phyloP scores from a whole-genome alignment of 176 grass and related monocot species.

The bread wheat (Triticum aestivum) region DNA sequence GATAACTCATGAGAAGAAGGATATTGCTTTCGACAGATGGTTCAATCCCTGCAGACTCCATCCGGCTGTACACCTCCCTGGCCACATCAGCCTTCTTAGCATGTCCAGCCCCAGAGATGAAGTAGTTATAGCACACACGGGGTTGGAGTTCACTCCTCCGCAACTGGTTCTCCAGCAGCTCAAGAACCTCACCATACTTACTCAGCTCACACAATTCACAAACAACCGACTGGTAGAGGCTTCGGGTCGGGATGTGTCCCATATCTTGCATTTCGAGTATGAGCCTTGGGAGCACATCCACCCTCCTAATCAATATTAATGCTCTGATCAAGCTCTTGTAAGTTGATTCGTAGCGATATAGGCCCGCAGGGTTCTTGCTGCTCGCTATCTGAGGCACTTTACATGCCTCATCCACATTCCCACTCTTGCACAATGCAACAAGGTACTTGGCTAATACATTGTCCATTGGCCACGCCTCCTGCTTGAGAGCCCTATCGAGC shows the following conservation, averaged over 20 bases:
- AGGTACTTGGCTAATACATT: constrained; percentile 69
- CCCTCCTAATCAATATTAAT: constrained; percentile 55
- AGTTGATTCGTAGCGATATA: constrained; percentile 68
- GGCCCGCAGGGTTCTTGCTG: constrained; percentile 33
- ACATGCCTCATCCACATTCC: constrained; percentile 62
- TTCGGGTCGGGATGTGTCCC: constrained; percentile 67
- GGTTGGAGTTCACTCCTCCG: constrained; percentile 47
- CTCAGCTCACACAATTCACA: constrained; percentile 70
- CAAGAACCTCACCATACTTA: constrained; percentile 58
- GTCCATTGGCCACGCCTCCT: constrained; percentile 50
- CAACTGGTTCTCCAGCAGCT: constrained; percentile 71
- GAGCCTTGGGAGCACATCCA: constrained; percentile 70
- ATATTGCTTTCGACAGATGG: constrained; percentile 53
- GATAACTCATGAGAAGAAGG: constrained; percentile 77
- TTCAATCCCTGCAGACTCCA: constrained; percentile 66
- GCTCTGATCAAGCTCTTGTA: constrained; percentile 83
- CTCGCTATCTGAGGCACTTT: constrained; percentile 50
- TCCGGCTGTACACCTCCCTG: constrained; percentile 66
- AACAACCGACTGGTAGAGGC: constrained; percentile 65
- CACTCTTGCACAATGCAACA: constrained; percentile 71
- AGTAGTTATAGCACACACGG: constrained; percentile 75
- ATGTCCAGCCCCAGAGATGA: constrained; percentile 71
- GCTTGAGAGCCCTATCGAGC: constrained; percentile 67
- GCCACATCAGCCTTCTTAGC: constrained; percentile 75
- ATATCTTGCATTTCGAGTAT: constrained; percentile 93